These are phyloP conservation scores for Kuraishia piskuri DNA, from an alignment of 805 yeast genomes.

Conservation along the genomic window DNA sequence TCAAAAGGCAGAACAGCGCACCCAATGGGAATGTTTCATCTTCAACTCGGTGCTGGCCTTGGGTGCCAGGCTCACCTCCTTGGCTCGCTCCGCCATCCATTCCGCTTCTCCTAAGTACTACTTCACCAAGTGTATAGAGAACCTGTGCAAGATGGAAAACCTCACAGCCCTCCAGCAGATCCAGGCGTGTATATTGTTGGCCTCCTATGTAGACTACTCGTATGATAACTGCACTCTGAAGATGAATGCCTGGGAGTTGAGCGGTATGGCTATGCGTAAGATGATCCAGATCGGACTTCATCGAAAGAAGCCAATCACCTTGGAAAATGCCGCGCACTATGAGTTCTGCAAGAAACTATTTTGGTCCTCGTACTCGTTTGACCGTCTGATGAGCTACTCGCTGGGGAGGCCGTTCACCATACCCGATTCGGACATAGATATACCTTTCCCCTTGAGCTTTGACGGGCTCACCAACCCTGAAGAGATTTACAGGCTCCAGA, in stretches of 20 bases:
- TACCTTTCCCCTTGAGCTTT: constrained; percentile 17
- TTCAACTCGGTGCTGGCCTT: constrained; percentile 11
- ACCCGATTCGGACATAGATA: constrained; percentile 19
- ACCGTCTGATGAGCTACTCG: constrained; percentile 17
- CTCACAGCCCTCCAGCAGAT: constrained; percentile 11
- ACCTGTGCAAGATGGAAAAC: constrained; percentile 7
- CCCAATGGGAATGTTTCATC: constrained; percentile 12
- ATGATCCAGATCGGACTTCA: constrained; percentile 13
- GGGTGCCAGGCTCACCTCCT: constrained; percentile 12
- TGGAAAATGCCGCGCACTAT: constrained; percentile 10
- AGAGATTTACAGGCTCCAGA: constrained; percentile 9
- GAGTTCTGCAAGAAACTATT: constrained; percentile 16
- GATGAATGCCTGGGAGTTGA: constrained; percentile 14
- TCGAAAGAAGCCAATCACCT: constrained; percentile 9
- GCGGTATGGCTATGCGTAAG: constrained; percentile 14
- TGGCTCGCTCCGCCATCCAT: constrained; percentile 11
- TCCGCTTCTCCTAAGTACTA: constrained; percentile 12
- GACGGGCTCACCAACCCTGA: constrained; percentile 8
- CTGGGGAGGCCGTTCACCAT: constrained; percentile 19
- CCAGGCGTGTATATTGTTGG: constrained; percentile 13
- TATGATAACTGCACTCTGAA: constrained; percentile 11
- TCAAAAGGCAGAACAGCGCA: constrained; percentile 2
- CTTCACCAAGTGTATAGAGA: constrained; percentile 10
- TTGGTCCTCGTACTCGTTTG: constrained; percentile 21
- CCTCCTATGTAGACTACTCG: constrained; percentile 12